Conservation (phyloP, 352 stramenopile species). For the Phytophthora tubulina region DNA sequence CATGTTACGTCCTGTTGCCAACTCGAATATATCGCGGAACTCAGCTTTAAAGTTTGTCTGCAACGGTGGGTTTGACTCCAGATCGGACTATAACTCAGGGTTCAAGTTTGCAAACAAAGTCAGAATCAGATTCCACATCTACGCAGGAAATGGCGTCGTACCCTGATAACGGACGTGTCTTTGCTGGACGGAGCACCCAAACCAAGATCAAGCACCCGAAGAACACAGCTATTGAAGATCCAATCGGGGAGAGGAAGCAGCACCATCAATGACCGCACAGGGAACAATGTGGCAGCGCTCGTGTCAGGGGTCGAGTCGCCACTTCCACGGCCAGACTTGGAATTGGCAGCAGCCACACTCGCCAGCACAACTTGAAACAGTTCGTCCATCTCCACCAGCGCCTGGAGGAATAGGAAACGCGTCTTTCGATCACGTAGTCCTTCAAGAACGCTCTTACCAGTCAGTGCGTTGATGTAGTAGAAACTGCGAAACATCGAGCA, state of each 20-base stretch:
- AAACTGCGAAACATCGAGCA: conserved; percentile 81
- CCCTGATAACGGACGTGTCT: conserved; percentile 56
- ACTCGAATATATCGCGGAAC: conserved; percentile 82
- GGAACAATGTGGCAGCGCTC: conserved; percentile 66
- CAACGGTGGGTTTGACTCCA: conserved; percentile 45
- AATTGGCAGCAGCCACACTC: conserved; percentile 35
- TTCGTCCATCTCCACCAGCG: conserved; percentile 71
- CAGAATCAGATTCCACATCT: neutral
- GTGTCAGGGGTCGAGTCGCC: conserved; percentile 55
- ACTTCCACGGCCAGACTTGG: conserved; percentile 21
- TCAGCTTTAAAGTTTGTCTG: conserved; percentile 71
- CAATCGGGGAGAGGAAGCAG: conserved; percentile 78
- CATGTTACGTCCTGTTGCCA: conserved; percentile 57
- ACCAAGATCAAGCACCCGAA: conserved; percentile 69
- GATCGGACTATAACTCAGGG: conserved; percentile 45
- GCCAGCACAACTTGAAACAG: conserved; percentile 64
- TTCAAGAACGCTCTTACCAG: conserved; percentile 54
- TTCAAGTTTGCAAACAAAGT: conserved; percentile 10
- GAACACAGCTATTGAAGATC: conserved; percentile 70
- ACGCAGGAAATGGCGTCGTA: conserved; percentile 20
- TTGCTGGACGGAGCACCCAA: conserved; percentile 42
- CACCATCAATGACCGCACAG: conserved; percentile 72
- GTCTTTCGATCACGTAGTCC: conserved; percentile 72
- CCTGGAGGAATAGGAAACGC: conserved; percentile 77
- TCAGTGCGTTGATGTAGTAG: conserved; percentile 84